phyloP scores from a whole-genome alignment of 2,329 filamentous ascomycete species.

The Sarocladium brachiariae region DNA sequence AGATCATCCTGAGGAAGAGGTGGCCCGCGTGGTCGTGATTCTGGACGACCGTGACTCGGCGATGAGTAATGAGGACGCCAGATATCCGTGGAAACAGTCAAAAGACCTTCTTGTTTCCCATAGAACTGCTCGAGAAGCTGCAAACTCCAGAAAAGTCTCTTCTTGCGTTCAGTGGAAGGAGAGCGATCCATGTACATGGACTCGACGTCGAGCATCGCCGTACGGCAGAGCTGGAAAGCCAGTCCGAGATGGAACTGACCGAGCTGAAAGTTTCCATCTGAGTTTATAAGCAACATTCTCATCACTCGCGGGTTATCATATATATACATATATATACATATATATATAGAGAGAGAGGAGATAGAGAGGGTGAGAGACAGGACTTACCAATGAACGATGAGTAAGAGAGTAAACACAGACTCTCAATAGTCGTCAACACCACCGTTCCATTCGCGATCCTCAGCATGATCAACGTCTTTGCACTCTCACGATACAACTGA shows the following conservation, averaged over 20 bases:
- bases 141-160: slow-evolving; percentile 43
- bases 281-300: slow-evolving; percentile 8
- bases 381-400: slow-evolving; percentile 40
- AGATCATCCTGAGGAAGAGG: slow-evolving; percentile 37
- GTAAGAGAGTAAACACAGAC: slow-evolving; percentile 42
- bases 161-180: slow-evolving; percentile 35
- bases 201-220: slow-evolving; percentile 40
- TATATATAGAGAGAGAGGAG: neutral
- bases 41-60: slow-evolving; percentile 16
- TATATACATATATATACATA: too few species aligned
- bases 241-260: slow-evolving; percentile 45
- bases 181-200: slow-evolving; percentile 30
- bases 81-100: slow-evolving; percentile 34
- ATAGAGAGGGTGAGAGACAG: neutral
- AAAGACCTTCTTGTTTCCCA: slow-evolving; percentile 36
- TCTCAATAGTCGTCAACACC: slow-evolving; percentile 41
- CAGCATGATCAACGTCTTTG: slow-evolving; percentile 37
- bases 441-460: slow-evolving; percentile 44
- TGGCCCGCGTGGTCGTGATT: slow-evolving; percentile 28
- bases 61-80: slow-evolving; percentile 30
- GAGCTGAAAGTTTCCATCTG: slow-evolving; percentile 41
- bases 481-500: slow-evolving; percentile 30
- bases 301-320: too few species aligned
- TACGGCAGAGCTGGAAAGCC: slow-evolving; percentile 42
- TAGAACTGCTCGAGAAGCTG: slow-evolving; percentile 44